Evolutionary conservation across 164 flowering plant genomes (phyloP), one percentile per base, ranked within the genome.

Genomic region (grape (Vitis vinifera)): DNA sequence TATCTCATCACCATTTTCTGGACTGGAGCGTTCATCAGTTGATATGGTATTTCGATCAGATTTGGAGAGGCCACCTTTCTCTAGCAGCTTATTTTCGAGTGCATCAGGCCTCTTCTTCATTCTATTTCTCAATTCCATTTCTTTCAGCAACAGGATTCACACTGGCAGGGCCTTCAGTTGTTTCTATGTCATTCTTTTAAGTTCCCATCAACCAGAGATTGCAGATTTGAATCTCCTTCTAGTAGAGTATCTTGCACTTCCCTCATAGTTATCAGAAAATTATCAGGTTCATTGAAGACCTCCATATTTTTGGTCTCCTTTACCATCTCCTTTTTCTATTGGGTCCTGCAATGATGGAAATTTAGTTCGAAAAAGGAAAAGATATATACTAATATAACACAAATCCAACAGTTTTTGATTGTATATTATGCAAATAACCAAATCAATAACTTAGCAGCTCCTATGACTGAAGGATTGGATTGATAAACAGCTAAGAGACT

Each of bases 11-110:
- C 44, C 58, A 53, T 59, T 60, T 68, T 52, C 62, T 51, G 10
- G 44, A 30, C 8, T 59, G 62, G 37, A 15, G 6, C 1, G 37
- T 70, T 61, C 66, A 52, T 63, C 72, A 65, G 68, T 66, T 30
- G 73, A 66, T 48, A 63, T 8, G 17, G 2, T 15, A 48, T 55
- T 55, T 16, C n/a, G 31, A 51, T 50, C 31, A 11, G 53, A 30
- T 23, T 47, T 16, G 29, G 59, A 10, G 23, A 52, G 62, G 16
- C 37, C 59, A 65, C 44, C 31, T 16, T 51, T 64, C 55, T 65
- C 68, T 10, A 47, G 52, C 51, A 55, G 48, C 37, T 72, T 59
- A 63, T 61, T 52, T 50, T 69, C 51, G 10, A 51, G 10, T 10
- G 47, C 17, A 57, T 59, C 11, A 66, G 58, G 57, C 65, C 56